Evolutionary conservation across 2,329 filamentous ascomycete genomes (phyloP).

Genomic region (Fusarium xyrophilum): DNA sequence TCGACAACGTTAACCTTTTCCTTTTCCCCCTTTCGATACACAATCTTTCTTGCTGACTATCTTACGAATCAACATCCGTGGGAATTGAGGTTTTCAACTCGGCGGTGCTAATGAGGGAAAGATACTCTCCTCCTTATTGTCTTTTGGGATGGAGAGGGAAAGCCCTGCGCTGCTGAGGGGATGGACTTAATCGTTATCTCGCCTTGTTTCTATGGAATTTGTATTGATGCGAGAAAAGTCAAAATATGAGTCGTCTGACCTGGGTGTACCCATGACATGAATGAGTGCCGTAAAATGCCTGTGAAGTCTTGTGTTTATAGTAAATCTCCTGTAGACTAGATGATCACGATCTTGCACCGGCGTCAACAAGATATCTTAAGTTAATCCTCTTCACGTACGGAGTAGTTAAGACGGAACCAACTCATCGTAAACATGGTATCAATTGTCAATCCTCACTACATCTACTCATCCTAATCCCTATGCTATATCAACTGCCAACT

Average conservation of each 20-base stretch:
- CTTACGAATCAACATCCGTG: constrained; percentile 22
- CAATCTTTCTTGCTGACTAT: constrained; percentile 38
- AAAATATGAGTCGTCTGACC: constrained; percentile 39
- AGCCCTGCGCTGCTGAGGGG: constrained; percentile 92
- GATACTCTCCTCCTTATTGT: constrained; percentile 73
- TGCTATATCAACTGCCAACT: constrained; percentile 22
- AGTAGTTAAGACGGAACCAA: background rate
- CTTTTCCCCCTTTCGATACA: constrained; percentile 10
- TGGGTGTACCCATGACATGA: constrained; percentile 32
- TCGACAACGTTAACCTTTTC: constrained; percentile 34
- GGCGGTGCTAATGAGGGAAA: constrained; percentile 98
- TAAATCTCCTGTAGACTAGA: background rate
- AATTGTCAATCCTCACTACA: constrained; percentile 34
- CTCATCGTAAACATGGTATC: constrained; percentile 35
- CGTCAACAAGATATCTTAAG: fast-evolving
- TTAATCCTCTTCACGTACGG: background rate
- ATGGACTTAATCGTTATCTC: constrained; percentile 90
- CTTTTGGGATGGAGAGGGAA: constrained; percentile 73
- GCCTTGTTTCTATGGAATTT: constrained; percentile 47
- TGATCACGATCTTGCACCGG: background rate
- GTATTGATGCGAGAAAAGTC: constrained; percentile 40
- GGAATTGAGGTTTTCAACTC: constrained; percentile 58
- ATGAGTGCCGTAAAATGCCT: constrained; percentile 25
- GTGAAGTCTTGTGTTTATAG: background rate
- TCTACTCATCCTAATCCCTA: constrained; percentile 19